Evolutionary conservation across 169 alveolate species (phyloP), one percentile per base, ranked within the genome.

Genomic region (Fabrea salina): DNA sequence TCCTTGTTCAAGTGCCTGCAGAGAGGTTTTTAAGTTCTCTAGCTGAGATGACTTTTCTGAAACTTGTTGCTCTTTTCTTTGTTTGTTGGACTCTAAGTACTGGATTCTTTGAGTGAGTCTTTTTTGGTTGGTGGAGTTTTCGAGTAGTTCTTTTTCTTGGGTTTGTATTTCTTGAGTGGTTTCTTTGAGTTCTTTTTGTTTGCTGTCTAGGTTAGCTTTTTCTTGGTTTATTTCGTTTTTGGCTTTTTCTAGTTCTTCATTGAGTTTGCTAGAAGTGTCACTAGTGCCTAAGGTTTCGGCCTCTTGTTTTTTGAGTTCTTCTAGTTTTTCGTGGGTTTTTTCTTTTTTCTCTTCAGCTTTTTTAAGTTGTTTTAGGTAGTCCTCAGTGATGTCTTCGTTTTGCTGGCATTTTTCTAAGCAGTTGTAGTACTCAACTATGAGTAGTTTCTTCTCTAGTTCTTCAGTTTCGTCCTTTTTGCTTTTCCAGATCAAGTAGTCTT

Each of bases 291-390:
- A n/a, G n/a, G n/a, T n/a, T n/a, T n/a, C n/a, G n/a, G n/a, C n/a
- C n/a, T n/a, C n/a, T n/a, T 83, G 79, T 58, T 82, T 72, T 82
- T 89, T 87, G 32, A 85, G 54, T 66, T 75, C 78, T 56, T 89
- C 85, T 32, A 87, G 53, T 40, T 66, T 58, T 43, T 83, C 89
- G 43, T 89, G 83, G 43, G 85, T 67, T 49, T 79, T 86, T 6
- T 82, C 77, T 16, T 84, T 76, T 64, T 86, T 86, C 19, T 68
- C 84, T 75, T 91, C 89, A 16, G 80, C n/a, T 59, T 85, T 77
- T 4, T 84, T 79, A 30, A 82, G 40, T 4, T 80, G 54, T n/a
- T 61, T 50, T 33, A 25, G 68, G 41, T 83, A 79, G 44, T 84
- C 79, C 33, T 85, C 85, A 33, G 77, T 74, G 50, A 88, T 79